Base-by-base conservation (phyloP, 192 early-diverging fungal species). In the Mortierella alpina region DNA sequence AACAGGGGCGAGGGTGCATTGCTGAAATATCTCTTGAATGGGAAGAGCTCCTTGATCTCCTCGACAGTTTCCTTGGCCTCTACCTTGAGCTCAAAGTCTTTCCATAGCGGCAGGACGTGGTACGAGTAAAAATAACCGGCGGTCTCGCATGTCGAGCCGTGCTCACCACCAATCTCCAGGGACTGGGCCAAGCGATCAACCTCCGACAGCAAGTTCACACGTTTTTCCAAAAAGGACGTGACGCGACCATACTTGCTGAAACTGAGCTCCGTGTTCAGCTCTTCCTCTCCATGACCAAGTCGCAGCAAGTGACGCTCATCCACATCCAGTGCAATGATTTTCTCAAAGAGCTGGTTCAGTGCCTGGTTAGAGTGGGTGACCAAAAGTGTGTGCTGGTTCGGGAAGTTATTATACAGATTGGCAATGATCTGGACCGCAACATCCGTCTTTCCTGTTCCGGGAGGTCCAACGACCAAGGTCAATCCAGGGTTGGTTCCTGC, bases 361-460 rank as follows among this genome's bases (percentile, higher is more conserved):
- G 97, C 97, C 82, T 98, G 97, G 82, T 99, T 99, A 51, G 95
- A 97, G 73, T 98, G 96, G 5, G 98, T 97, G 13, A 99, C 87
- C 6, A 99, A 82, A 22, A 99, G 88, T 15, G 93, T 98, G 55
- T 95, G 97, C 73, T 98, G 92, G 14, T 91, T 84, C 1, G 96
- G 95, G 84, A 90, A 85, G 64, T 94, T 95, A 86, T 97, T 96
- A 78, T 99, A 99, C 48, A 99, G 83, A 69, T 98, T 98, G 78
- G 94, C 87, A 67, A 98, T 94, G 23, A 97, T 95, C 82, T 99
- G 97, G 12, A 97, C 98, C 1, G 98, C 97, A 5, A 97, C 93
- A 78, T 98, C 96, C 1, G 97, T 99, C 81, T 99, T 99, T 56
- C 98, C 98, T 8, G 98, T 97, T 53, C 98, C 98, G 12, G 98